These are phyloP conservation scores for Clonostachys sp. DNA, from an alignment of 2,329 filamentous ascomycete genomes.

Conservation along the genomic window DNA sequence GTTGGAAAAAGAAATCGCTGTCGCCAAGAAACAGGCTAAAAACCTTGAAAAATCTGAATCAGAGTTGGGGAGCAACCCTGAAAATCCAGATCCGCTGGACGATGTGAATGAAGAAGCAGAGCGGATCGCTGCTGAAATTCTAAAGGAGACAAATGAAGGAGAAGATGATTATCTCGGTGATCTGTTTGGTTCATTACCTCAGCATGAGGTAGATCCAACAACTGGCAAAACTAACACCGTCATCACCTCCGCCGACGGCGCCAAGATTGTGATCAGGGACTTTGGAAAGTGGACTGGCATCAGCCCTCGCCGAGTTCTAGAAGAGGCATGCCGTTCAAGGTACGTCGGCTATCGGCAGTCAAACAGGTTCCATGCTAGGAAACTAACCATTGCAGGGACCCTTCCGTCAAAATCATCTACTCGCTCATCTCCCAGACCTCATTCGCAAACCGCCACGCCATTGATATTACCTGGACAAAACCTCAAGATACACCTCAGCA, in stretches of 20 bases:
- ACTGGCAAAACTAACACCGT: slow-evolving; percentile 56
- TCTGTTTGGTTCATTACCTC: slow-evolving; percentile 57
- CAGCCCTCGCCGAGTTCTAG: slow-evolving; percentile 69
- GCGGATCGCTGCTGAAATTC: slow-evolving; percentile 52
- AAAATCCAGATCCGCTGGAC: slow-evolving; percentile 21
- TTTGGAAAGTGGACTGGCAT: slow-evolving; percentile 82
- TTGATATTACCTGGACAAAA: slow-evolving; percentile 78
- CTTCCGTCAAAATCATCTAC: slow-evolving; percentile 62
- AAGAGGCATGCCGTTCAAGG: slow-evolving; percentile 84
- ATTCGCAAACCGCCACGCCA: slow-evolving; percentile 71
- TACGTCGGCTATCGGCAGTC: slow-evolving; percentile 21
- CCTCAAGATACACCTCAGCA: slow-evolving; percentile 47
- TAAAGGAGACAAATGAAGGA: slow-evolving; percentile 43
- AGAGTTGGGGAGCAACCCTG: no score
- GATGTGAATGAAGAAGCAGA: slow-evolving; percentile 50
- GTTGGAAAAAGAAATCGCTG: slow-evolving; percentile 58
- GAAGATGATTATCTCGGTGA: slow-evolving; percentile 46
- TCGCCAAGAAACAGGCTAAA: slow-evolving; percentile 31
- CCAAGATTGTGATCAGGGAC: slow-evolving; percentile 64
- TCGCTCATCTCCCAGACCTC: slow-evolving; percentile 66
- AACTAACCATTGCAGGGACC: slow-evolving; percentile 48
- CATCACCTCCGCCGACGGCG: slow-evolving; percentile 45
- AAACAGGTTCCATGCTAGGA: no score
- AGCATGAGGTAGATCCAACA: slow-evolving; percentile 51
- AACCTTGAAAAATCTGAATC: slow-evolving; percentile 9